These are phyloP conservation scores for Hymenoscyphus occultus DNA, from an alignment of 2,329 filamentous ascomycete genomes.

Conservation along the genomic window DNA sequence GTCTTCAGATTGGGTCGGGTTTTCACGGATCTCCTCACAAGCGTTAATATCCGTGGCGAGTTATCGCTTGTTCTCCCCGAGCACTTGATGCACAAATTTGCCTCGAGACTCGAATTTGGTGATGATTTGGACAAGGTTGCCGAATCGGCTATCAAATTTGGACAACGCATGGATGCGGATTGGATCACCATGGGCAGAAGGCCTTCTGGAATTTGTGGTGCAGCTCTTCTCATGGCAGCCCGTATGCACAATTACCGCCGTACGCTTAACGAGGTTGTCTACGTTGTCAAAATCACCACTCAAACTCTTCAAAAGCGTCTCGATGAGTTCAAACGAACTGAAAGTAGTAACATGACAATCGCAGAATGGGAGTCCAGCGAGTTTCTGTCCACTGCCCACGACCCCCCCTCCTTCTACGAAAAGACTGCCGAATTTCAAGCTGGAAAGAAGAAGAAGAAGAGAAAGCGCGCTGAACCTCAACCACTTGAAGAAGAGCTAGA, in stretches of 20 bases:
- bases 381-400: slow-evolving; percentile 69
- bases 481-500: slow-evolving; percentile 28
- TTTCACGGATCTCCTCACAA: slow-evolving; percentile 78
- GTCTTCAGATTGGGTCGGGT: slow-evolving; percentile 89
- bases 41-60: slow-evolving; percentile 64
- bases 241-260: slow-evolving; percentile 98
- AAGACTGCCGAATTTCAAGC: slow-evolving; percentile 58
- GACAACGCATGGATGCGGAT: slow-evolving; percentile 90
- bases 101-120: slow-evolving; percentile 87
- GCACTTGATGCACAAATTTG: slow-evolving; percentile 87
- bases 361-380: slow-evolving; percentile 76
- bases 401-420: slow-evolving; percentile 80
- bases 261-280: slow-evolving; percentile 92
- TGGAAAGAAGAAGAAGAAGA: slow-evolving; percentile 45
- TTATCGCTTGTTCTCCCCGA: slow-evolving; percentile 75
- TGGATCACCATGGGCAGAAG: slow-evolving; percentile 96
- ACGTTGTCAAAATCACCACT: slow-evolving; percentile 94
- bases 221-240: slow-evolving; percentile 89
- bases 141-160: slow-evolving; percentile 80
- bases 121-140: slow-evolving; percentile 79
- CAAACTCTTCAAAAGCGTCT: slow-evolving; percentile 88
- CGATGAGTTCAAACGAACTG: slow-evolving; percentile 85
- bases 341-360: slow-evolving; percentile 80
- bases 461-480: slow-evolving; percentile 25
- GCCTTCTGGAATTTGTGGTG: slow-evolving; percentile 90